Evolutionary conservation across 371 early-diverging fungal genomes (phyloP).

Genomic region (Lichtheimia ramosa): DNA sequence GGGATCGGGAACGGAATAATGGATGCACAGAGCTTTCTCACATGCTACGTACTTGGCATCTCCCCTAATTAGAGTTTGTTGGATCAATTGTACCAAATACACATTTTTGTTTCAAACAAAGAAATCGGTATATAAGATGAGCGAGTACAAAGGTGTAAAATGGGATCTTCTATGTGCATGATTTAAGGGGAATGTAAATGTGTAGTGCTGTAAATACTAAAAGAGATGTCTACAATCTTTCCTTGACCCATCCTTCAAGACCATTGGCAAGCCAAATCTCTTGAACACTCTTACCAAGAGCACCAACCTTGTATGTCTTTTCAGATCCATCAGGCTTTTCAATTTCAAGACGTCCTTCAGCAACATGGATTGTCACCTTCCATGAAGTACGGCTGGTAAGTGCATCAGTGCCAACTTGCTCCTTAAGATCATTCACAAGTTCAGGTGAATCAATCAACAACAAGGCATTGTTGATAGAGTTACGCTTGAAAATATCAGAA

Average conservation of each 20-base stretch:
- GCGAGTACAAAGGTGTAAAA: neutral
- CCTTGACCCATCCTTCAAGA: slow-evolving; percentile 89
- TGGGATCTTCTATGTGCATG: neutral
- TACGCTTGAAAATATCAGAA: slow-evolving; percentile 95
- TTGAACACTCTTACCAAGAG: slow-evolving; percentile 89
- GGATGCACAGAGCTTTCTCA: no score
- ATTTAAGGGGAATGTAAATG: neutral
- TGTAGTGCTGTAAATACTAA: neutral
- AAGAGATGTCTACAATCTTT: slow-evolving; percentile 31
- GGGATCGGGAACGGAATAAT: no score
- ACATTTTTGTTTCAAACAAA: no score
- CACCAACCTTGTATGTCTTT: slow-evolving; percentile 61
- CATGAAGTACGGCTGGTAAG: slow-evolving; percentile 78
- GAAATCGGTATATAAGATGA: no score
- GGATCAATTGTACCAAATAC: no score
- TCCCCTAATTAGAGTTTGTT: no score
- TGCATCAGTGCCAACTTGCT: slow-evolving; percentile 35
- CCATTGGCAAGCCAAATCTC: slow-evolving; percentile 91
- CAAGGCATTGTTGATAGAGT: slow-evolving; percentile 95
- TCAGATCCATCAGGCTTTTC: slow-evolving; percentile 40
- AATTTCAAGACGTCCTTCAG: slow-evolving; percentile 57
- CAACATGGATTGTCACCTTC: slow-evolving; percentile 58
- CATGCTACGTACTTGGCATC: no score
- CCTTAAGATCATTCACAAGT: slow-evolving; percentile 71
- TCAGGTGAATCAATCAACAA: slow-evolving; percentile 85